A percentile compares a stretch with the other conserved stretches of the same genome.
These are phyloP conservation scores for Dillenia turbinata DNA, from an alignment of 164 flowering plant genomes.

Conservation along the genomic window DNA sequence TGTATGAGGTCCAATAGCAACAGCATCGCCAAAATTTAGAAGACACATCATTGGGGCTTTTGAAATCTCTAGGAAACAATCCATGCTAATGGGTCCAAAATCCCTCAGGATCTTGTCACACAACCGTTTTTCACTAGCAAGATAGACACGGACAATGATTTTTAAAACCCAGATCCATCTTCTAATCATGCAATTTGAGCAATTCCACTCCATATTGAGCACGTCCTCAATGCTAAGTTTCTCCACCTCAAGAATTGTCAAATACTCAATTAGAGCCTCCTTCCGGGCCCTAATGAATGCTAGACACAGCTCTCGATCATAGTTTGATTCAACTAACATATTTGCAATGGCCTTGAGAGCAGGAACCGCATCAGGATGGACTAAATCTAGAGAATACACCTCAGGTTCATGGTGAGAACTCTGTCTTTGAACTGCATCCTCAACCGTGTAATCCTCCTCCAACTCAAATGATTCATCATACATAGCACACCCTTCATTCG, in stretches of 20 bases:
- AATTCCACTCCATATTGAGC: constrained; percentile 37
- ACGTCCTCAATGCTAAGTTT: constrained; percentile 39
- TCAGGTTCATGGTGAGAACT: constrained; percentile 10
- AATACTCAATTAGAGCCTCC: constrained; percentile 32
- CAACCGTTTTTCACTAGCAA: constrained; percentile 33
- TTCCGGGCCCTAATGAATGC: constrained; percentile 24
- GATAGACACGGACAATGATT: constrained; percentile 28
- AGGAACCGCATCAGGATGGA: constrained; percentile 31
- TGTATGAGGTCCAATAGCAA: constrained; percentile 28
- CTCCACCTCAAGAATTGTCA: constrained; percentile 27
- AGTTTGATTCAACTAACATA: constrained; percentile 32
- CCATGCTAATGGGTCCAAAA: constrained; percentile 14
- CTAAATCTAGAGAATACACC: constrained; percentile 20
- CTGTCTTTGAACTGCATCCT: constrained; percentile 9
- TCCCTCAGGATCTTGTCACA: constrained; percentile 29
- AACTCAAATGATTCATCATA: constrained; percentile 29
- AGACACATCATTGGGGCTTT: constrained; percentile 25
- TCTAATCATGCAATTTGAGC: constrained; percentile 27
- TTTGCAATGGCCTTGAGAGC: constrained; percentile 33
- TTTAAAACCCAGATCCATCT: constrained; percentile 41
- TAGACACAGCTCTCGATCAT: constrained; percentile 33
- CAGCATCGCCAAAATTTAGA: constrained; percentile 41
- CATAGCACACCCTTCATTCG: constrained; percentile 9
- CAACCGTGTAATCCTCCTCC: constrained; percentile 21
- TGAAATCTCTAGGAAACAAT: constrained; percentile 30